These are phyloP conservation scores for Lichtheimia ramosa DNA, from an alignment of 371 early-diverging fungal species.

Conservation along the genomic window DNA sequence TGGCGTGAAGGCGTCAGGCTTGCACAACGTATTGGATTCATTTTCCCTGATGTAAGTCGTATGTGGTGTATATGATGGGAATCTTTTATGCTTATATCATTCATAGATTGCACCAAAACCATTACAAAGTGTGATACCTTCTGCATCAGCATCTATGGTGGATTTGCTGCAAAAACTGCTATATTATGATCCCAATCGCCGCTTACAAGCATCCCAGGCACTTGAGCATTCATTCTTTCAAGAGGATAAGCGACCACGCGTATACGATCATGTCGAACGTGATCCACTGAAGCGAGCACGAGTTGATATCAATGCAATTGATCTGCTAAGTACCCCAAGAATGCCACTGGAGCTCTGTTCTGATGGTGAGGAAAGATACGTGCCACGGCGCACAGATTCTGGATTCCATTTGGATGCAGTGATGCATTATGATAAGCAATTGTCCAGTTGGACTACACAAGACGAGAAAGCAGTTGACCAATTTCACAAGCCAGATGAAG, in stretches of 20 bases:
- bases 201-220: constrained; percentile 18
- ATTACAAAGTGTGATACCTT: constrained; percentile 15
- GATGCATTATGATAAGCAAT: constrained; percentile 14
- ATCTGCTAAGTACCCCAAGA: constrained; percentile 10
- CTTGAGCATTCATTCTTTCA: constrained; percentile 65
- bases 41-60: constrained; percentile 45
- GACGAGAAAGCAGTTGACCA: background rate
- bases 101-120: constrained; percentile 15
- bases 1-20: constrained; percentile 74
- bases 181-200: constrained; percentile 17
- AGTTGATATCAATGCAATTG: constrained; percentile 3
- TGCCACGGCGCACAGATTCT: background rate
- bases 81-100: background rate
- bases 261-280: constrained; percentile 2
- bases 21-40: constrained; percentile 58
- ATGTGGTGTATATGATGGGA: background rate
- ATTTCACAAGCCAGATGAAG: constrained; percentile 6
- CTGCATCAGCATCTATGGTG: constrained; percentile 21
- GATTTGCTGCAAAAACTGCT: constrained; percentile 22
- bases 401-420: constrained; percentile 11
- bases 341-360: constrained; percentile 15
- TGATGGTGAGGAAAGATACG: constrained; percentile 9
- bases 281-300: background rate
- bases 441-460: constrained; percentile 12
- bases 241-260: constrained; percentile 9